Conservation (phyloP, 257 asterid genomes). For the Solanum ossicruentum region DNA sequence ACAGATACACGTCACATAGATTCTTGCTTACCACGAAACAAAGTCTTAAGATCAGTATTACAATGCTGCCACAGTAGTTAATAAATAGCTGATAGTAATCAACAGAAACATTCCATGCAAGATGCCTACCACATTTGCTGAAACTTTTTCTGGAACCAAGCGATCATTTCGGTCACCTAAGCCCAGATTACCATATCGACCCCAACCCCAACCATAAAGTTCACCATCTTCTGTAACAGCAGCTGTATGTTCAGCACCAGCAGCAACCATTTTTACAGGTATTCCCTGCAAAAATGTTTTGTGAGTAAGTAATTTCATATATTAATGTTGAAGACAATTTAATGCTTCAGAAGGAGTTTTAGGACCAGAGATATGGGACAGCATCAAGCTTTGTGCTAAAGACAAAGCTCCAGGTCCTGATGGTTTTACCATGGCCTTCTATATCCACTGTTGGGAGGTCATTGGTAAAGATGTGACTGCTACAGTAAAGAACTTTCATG, state of each 20-base stretch:
- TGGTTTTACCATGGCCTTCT: no score
- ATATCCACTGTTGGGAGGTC: no score
- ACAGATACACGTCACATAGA: background rate
- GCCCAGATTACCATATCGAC: conserved; percentile 93
- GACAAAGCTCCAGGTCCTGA: no score
- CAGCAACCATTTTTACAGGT: conserved; percentile 89
- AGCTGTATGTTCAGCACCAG: conserved; percentile 99
- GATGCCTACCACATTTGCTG: conserved; percentile 43
- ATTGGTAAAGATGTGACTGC: no score
- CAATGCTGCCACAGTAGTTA: background rate
- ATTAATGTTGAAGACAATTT: no score
- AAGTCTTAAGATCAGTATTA: background rate
- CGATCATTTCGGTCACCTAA: conserved; percentile 92
- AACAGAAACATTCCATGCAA: background rate
- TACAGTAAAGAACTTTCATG: no score
- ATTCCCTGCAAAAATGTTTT: conserved; percentile 40
- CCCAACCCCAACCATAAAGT: conserved; percentile 99
- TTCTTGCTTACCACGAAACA: background rate
- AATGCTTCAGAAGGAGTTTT: no score
- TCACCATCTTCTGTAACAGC: conserved; percentile 96
- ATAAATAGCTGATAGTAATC: background rate
- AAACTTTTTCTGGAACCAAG: conserved; percentile 67
- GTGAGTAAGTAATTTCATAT: background rate
- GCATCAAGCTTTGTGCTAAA: no score
- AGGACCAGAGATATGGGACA: no score